Evolutionary conservation across 768 basidiomycete species (phyloP).

Genomic region (Boletus subcaerulescens): DNA sequence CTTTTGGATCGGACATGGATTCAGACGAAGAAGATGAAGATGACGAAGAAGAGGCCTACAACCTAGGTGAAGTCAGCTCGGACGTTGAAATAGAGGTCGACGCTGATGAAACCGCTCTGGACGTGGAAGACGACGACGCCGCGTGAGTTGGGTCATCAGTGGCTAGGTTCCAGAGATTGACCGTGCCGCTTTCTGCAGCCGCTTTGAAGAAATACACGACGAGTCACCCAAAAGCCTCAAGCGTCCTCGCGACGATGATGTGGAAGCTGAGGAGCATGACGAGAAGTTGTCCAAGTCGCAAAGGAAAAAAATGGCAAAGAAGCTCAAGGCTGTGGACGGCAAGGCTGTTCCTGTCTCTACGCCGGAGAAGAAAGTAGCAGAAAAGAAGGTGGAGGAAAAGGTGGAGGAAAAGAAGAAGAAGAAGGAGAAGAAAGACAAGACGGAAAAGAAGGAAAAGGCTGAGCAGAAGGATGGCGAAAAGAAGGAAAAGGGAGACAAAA

Average conservation of each 20-base stretch:
- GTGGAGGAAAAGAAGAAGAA: slow-evolving; percentile 63
- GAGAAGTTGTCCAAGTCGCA: slow-evolving; percentile 49
- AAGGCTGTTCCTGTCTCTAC: slow-evolving; percentile 34
- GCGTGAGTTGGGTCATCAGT: slow-evolving; percentile 35
- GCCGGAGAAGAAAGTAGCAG: slow-evolving; percentile 26
- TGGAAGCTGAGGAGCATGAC: slow-evolving; percentile 38
- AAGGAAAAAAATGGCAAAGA: slow-evolving; percentile 65
- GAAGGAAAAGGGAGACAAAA: slow-evolving; percentile 26
- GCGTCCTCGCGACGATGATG: slow-evolving; percentile 64
- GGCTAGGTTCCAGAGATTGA: not conserved
- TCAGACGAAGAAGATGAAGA: slow-evolving; percentile 41
- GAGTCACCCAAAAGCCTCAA: slow-evolving; percentile 49
- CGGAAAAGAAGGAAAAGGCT: slow-evolving; percentile 29
- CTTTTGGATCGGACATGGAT: slow-evolving; percentile 50
- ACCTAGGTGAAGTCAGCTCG: slow-evolving; percentile 74
- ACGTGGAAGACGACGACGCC: slow-evolving; percentile 41
- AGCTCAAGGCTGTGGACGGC: slow-evolving; percentile 63
- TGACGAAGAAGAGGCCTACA: slow-evolving; percentile 44
- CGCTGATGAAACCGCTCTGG: slow-evolving; percentile 55
- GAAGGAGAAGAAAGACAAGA: slow-evolving; percentile 41
- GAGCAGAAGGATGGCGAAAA: slow-evolving; percentile 32
- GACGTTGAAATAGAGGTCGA: slow-evolving; percentile 81
- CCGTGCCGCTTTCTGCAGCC: slow-evolving; percentile 30
- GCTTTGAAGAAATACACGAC: slow-evolving; percentile 69
- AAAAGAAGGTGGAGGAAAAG: slow-evolving; percentile 48